phyloP scores from a whole-genome alignment of 2,329 filamentous ascomycete genomes.

The Botrytis paeoniae region DNA sequence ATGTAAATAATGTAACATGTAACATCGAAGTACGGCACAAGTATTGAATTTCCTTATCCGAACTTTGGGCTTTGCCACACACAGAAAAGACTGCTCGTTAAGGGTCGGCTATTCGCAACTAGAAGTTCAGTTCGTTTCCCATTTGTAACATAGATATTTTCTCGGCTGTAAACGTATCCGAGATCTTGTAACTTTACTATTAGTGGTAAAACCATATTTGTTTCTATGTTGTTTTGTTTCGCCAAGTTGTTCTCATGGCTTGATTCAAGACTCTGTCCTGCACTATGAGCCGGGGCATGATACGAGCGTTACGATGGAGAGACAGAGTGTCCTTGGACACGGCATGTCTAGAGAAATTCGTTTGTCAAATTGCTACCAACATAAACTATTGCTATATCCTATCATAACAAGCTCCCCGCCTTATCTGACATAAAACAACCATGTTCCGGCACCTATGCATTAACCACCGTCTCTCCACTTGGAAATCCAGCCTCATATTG shows the following conservation, averaged over 20 bases:
- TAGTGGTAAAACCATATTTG: background rate
- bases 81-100: background rate
- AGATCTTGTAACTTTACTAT: background rate
- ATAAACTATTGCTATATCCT: background rate
- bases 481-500: slow-evolving; percentile 62
- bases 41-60: background rate
- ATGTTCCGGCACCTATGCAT: slow-evolving; percentile 12
- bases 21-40: background rate
- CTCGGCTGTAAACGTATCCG: background rate
- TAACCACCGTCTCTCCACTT: slow-evolving; percentile 44
- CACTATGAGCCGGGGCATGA: background rate
- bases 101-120: background rate
- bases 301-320: too few relatives aligned
- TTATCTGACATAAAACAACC: background rate
- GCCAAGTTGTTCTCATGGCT: background rate
- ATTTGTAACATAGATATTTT: background rate
- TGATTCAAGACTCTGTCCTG: background rate
- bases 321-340: too few relatives aligned
- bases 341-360: background rate
- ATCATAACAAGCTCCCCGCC: background rate
- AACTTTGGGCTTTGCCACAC: background rate
- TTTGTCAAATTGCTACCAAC: background rate
- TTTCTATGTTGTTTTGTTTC: background rate
- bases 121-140: background rate
- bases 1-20: background rate